Conservation (phyloP, 768 basidiomycete genomes). For the Multifurca ochricompacta region DNA sequence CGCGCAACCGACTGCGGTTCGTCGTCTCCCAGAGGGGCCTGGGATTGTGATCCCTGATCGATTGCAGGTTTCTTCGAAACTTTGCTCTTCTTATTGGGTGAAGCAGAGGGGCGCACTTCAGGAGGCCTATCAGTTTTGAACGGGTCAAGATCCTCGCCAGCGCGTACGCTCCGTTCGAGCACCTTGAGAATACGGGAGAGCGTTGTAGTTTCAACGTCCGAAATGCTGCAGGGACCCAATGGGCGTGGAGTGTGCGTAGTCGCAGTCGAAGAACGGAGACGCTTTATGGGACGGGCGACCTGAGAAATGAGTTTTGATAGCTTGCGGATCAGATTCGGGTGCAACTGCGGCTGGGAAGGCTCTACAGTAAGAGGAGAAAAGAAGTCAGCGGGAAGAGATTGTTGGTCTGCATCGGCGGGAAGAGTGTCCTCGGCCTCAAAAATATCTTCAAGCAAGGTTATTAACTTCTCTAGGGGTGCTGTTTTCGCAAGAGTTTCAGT, state of each 20-base stretch:
- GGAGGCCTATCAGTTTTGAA: conserved; percentile 37
- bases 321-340: conserved; percentile 53
- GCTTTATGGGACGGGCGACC: conserved; percentile 58
- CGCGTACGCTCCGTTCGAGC: conserved; percentile 69
- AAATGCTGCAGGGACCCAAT: conserved; percentile 44
- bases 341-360: conserved; percentile 51
- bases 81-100: conserved; percentile 37
- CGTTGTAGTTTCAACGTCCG: conserved; percentile 55
- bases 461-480: conserved; percentile 73
- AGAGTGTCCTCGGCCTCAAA: conserved; percentile 75
- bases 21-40: conserved; percentile 33
- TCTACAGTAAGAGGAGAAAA: conserved; percentile 59
- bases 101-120: conserved; percentile 20
- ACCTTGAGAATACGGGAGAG: conserved; percentile 66
- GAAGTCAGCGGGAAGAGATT: conserved; percentile 48
- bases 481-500: not conserved
- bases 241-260: conserved; percentile 35
- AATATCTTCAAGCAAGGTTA: conserved; percentile 71
- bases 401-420: conserved; percentile 44
- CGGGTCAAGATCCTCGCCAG: conserved; percentile 68
- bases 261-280: conserved; percentile 42
- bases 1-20: conserved; percentile 26
- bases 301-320: conserved; percentile 62
- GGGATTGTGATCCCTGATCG: conserved; percentile 38
- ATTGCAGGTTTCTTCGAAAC: conserved; percentile 26